Conservation (phyloP, 805 yeast genomes). For the Cyberlindnera petersonii region DNA sequence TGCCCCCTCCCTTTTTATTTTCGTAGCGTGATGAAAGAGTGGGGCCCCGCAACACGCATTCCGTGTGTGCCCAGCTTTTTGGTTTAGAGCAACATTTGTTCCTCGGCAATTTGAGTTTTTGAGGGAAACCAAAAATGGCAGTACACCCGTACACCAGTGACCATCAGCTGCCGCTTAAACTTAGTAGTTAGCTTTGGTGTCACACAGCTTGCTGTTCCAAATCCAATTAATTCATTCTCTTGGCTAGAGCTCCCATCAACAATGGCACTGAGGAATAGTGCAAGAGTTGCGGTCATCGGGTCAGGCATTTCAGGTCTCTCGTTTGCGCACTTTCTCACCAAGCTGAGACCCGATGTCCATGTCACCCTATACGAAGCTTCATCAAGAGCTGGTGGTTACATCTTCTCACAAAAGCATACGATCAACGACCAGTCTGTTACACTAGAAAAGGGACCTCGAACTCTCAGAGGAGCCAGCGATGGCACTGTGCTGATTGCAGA, state of each 20-base stretch:
- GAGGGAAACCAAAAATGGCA: too few species aligned
- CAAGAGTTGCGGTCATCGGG: constrained; percentile 71
- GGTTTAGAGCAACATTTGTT: too few species aligned
- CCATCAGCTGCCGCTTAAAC: too few species aligned
- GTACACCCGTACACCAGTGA: too few species aligned
- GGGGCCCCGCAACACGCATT: too few species aligned
- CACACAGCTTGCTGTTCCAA: not conserved
- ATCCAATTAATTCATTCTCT: too few species aligned
- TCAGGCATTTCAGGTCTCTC: constrained; percentile 86
- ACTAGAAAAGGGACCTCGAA: constrained; percentile 88
- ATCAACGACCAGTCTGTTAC: constrained; percentile 27
- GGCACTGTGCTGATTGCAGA: constrained; percentile 73
- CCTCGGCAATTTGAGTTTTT: too few species aligned
- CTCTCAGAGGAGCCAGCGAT: constrained; percentile 75
- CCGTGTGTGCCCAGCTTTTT: too few species aligned
- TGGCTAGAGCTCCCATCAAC: not conserved
- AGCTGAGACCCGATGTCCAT: constrained; percentile 71
- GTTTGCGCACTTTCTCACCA: constrained; percentile 61
- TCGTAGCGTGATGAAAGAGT: too few species aligned
- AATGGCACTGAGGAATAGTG: constrained; percentile 20
- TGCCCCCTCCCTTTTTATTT: too few species aligned
- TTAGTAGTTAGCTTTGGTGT: not conserved
- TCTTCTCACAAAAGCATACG: constrained; percentile 46
- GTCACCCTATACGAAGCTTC: constrained; percentile 60
- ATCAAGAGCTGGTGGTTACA: constrained; percentile 73